Evolutionary conservation across 352 stramenopile species (phyloP), one percentile per base, ranked within the genome.

Genomic region (Hyaloperonospora arabidopsidis): DNA sequence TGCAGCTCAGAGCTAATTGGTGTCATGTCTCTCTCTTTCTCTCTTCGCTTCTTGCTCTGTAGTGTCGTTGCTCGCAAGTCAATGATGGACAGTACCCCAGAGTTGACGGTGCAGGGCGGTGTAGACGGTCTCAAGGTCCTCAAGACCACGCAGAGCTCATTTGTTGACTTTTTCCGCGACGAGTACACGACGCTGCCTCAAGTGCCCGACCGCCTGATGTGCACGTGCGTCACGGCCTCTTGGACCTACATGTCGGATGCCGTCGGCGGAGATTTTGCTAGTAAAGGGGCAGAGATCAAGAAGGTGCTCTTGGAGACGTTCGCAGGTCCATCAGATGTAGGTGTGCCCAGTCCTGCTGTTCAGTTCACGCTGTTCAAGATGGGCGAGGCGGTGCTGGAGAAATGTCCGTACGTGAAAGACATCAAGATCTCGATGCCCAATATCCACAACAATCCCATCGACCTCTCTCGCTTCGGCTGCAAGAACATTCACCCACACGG

Each of bases 121-220:
- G 62, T 89, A 11, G 65, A 79, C 41, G 75, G 70, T 17, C 75
- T 93, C 50, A 86, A 80, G 45, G 77, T 95, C 50, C 81, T 96
- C 54, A 96, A 96, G 74, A 96, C 86, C 32, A 88, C 86, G 41
- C 85, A 96, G 73, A 89, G 77, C 64, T 72, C 77, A 51, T 95
- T 96, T 56, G 76, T 87, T 23, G 63, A 89, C 52, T 96, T 94
- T 58, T 88, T 92, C 66, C 76, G 74, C 41, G 81, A 93, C 62
- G 71, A 75, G 7, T 88, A 80, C 68, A 87, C 86, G 58, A 88
- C 81, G 39, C 71, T 93, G 23, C 74, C 68, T 11, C 83, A 93
- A 48, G 74, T 77, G 54, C 71, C 78, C 17, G 83, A 95, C 56
- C 76, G 82, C 38, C 76, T 94, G 28, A 68, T 93, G 18, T 77